Evolutionary conservation across 805 yeast species (phyloP).

Genomic region (Hanseniaspora taiwanica): DNA sequence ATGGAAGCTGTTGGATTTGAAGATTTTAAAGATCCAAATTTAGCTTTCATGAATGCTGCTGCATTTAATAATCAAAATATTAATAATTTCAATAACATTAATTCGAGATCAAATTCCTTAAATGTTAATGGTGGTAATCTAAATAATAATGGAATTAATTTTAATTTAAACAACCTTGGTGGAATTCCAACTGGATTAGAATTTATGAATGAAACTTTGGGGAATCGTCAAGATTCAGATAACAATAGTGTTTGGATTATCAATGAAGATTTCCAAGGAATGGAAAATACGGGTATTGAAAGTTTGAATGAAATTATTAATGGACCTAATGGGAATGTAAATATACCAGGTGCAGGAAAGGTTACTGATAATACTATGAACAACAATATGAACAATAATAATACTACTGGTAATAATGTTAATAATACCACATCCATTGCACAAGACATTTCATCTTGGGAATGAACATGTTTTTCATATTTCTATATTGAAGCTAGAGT

Average conservation of each 20-base stretch:
- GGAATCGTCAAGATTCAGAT: background rate
- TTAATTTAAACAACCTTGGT: background rate
- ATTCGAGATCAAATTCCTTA: too few species aligned
- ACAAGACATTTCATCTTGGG: background rate
- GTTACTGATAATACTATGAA: too few species aligned
- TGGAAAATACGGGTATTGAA: conserved; percentile 1
- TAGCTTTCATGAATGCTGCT: too few species aligned
- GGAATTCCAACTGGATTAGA: background rate
- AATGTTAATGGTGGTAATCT: too few species aligned
- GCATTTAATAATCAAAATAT: too few species aligned
- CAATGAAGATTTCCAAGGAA: conserved; percentile 5
- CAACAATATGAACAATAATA: background rate
- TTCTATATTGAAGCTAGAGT: background rate
- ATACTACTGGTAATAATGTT: background rate
- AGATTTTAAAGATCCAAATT: conserved; percentile 9
- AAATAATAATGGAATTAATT: too few species aligned
- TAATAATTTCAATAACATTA: too few species aligned
- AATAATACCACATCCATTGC: background rate
- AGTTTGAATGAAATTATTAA: background rate
- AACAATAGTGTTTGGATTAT: conserved; percentile 5
- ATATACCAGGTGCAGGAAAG: too few species aligned
- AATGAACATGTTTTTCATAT: background rate
- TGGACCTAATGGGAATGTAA: background rate
- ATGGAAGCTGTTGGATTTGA: conserved; percentile 22
- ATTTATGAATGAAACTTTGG: background rate